These are phyloP conservation scores for Plantago coronopus DNA, from an alignment of 305 asterid species.

Conservation along the genomic window DNA sequence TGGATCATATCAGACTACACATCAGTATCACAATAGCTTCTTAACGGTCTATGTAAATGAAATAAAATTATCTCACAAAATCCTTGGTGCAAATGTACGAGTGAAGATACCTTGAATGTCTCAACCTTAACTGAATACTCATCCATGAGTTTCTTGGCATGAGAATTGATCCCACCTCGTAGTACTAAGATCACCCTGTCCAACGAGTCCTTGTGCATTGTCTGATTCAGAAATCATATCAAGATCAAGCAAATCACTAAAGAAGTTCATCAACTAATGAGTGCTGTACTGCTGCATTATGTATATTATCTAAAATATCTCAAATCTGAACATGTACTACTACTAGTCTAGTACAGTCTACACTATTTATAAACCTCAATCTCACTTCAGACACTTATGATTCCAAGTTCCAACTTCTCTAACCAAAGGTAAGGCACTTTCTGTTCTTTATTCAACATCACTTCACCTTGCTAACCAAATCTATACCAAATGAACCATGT, in stretches of 20 bases:
- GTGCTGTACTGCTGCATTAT: too few species aligned
- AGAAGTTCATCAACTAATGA: background rate
- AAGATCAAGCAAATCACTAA: background rate
- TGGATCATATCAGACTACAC: constrained; percentile 6
- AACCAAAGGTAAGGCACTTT: too few species aligned
- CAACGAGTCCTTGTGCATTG: constrained; percentile 33
- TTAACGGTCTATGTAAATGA: background rate
- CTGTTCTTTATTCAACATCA: too few species aligned
- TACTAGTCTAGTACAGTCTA: too few species aligned
- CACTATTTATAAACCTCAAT: too few species aligned
- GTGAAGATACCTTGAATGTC: constrained; percentile 32
- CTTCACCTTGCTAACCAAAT: too few species aligned
- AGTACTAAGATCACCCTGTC: constrained; percentile 42
- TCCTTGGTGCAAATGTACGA: background rate
- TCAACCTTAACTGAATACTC: constrained; percentile 39
- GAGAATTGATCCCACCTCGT: constrained; percentile 39
- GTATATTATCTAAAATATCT: too few species aligned
- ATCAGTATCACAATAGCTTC: background rate
- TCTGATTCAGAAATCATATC: constrained; percentile 20
- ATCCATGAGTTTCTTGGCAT: constrained; percentile 41
- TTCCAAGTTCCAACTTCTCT: too few species aligned
- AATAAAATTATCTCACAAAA: too few species aligned
- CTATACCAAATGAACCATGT: too few species aligned
- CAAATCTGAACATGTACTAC: too few species aligned
- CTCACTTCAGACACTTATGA: too few species aligned